These are phyloP conservation scores for Cytospora chrysosperma DNA, from an alignment of 2,329 filamentous ascomycete genomes.

Conservation along the genomic window DNA sequence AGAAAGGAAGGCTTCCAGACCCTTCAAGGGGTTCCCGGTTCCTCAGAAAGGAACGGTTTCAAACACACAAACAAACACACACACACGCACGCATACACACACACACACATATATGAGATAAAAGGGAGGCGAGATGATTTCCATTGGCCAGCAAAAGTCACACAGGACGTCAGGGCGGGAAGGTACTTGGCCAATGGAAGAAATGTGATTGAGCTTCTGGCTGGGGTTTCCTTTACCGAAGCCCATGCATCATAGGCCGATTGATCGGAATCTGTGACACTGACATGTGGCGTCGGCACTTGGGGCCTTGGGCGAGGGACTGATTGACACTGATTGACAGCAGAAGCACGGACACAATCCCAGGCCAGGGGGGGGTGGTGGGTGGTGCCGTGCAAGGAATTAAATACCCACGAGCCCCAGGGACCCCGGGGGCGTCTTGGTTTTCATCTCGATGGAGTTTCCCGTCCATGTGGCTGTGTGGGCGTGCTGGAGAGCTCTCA, in stretches of 20 bases:
- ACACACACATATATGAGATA: background rate
- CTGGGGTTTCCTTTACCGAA: background rate
- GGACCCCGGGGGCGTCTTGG: too few species aligned
- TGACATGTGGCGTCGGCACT: background rate
- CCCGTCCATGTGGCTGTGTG: too few species aligned
- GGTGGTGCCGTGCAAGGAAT: background rate
- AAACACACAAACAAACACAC: background rate
- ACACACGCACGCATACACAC: too few species aligned
- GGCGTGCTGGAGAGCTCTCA: background rate
- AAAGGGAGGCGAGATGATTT: background rate
- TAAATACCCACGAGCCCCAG: background rate
- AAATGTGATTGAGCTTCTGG: background rate
- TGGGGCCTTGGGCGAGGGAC: too few species aligned
- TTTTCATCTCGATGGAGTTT: background rate
- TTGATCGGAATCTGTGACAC: background rate
- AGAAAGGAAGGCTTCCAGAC: background rate
- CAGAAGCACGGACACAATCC: background rate
- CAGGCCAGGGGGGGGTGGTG: too few species aligned
- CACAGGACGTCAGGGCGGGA: background rate
- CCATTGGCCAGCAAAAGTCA: background rate
- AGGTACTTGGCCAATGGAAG: background rate
- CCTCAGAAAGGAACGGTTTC: background rate
- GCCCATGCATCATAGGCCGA: background rate
- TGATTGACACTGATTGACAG: too few species aligned
- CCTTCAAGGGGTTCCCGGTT: background rate